Conservation (phyloP, 208 protist genomes). For the Tetramitus jugosus region DNA sequence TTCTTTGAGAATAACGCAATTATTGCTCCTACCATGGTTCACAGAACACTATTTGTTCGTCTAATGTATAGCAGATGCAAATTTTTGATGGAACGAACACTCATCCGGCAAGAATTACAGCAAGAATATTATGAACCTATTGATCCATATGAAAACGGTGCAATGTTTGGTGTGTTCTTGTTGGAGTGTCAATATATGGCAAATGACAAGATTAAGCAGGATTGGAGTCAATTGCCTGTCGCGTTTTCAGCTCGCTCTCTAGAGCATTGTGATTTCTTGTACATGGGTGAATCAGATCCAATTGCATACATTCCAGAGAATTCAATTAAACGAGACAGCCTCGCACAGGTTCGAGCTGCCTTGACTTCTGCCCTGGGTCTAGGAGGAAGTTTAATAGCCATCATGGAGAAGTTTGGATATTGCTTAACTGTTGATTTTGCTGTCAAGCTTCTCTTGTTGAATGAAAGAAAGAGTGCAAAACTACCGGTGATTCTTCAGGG, state of each 20-base stretch:
- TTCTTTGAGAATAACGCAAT: too few relatives aligned
- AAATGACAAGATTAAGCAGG: neutral
- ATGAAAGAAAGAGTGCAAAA: constrained; percentile 24
- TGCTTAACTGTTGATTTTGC: constrained; percentile 23
- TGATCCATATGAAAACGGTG: neutral
- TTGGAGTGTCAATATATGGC: neutral
- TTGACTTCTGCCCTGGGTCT: neutral
- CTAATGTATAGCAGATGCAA: neutral
- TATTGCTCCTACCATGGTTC: neutral
- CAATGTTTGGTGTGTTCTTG: neutral
- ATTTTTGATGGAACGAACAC: neutral
- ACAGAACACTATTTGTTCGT: neutral
- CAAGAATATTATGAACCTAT: neutral
- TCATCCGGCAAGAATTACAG: neutral
- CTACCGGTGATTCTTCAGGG: neutral
- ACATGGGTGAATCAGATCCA: too few relatives aligned
- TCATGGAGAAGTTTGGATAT: neutral
- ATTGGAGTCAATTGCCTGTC: neutral
- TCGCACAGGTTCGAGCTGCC: neutral
- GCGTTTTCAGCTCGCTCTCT: neutral
- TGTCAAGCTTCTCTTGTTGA: constrained; percentile 17
- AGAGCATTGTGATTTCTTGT: too few relatives aligned
- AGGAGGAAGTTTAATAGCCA: constrained; percentile 27
- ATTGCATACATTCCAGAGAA: too few relatives aligned
- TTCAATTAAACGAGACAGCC: neutral